Percentiles rank a stretch among this genome's conserved stretches.
phyloP scores from a whole-genome alignment of 2,329 filamentous ascomycete species.

The Aspergillus flavus region DNA sequence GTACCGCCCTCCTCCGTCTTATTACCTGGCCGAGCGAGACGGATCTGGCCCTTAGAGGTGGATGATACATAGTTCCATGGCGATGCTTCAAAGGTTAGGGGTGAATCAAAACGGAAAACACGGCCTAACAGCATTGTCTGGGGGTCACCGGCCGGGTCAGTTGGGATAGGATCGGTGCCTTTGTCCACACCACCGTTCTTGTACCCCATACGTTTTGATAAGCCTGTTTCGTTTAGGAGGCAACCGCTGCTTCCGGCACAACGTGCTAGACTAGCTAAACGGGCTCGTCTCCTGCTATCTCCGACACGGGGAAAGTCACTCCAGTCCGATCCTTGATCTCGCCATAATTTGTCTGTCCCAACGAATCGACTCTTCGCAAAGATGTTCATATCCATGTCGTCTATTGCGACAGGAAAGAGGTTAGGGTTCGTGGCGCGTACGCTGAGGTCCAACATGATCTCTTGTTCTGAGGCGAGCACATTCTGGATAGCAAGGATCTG shows the following conservation, averaged over 20 bases:
- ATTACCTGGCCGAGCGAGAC: slow-evolving; percentile 82
- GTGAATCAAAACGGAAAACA: slow-evolving; percentile 83
- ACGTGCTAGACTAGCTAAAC: slow-evolving; percentile 31
- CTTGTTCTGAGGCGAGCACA: slow-evolving; percentile 89
- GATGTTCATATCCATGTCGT: slow-evolving; percentile 84
- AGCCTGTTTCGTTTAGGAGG: slow-evolving; percentile 15
- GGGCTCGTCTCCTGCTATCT: slow-evolving; percentile 37
- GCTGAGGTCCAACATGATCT: slow-evolving; percentile 89
- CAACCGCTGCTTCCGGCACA: slow-evolving; percentile 27
- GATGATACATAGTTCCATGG: slow-evolving; percentile 76
- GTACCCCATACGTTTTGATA: slow-evolving; percentile 18
- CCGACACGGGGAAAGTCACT: slow-evolving; percentile 34
- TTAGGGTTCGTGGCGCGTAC: slow-evolving; percentile 92
- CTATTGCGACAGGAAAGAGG: slow-evolving; percentile 81
- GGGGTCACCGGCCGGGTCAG: slow-evolving; percentile 56
- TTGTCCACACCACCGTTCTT: slow-evolving; percentile 50
- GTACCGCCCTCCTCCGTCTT: slow-evolving; percentile 79
- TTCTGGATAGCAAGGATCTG: slow-evolving; percentile 80
- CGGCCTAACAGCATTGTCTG: slow-evolving; percentile 92
- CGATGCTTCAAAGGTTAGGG: slow-evolving; percentile 84
- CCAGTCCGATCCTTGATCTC: slow-evolving; percentile 32
- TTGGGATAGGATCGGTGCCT: slow-evolving; percentile 66
- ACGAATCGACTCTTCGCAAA: slow-evolving; percentile 94
- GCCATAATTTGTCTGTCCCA: slow-evolving; percentile 57
- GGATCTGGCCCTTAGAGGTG: slow-evolving; percentile 78